phyloP scores from a whole-genome alignment of 495 filamentous ascomycete genomes.

The Podospora fimiseda region DNA sequence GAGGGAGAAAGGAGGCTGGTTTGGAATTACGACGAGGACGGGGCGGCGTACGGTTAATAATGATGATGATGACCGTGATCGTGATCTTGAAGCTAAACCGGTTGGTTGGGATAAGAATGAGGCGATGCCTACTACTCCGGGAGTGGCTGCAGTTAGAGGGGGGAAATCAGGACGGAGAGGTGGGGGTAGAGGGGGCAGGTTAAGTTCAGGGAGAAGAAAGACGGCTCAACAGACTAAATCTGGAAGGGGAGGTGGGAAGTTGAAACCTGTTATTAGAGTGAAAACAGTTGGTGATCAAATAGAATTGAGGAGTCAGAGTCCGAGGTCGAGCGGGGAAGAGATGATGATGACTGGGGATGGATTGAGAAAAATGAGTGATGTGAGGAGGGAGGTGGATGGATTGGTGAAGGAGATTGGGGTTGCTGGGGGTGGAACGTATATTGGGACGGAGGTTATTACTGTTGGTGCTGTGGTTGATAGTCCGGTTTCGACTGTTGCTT shows the following conservation, averaged over 20 bases:
- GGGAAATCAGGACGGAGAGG: neutral
- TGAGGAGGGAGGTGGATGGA: slow-evolving; percentile 31
- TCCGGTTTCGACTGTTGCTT: too few relatives aligned
- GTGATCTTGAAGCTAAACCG: slow-evolving; percentile 16
- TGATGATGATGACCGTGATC: too few relatives aligned
- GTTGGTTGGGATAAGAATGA: slow-evolving; percentile 16
- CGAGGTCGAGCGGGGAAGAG: slow-evolving; percentile 37
- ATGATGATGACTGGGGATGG: slow-evolving; percentile 40
- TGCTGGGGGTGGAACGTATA: slow-evolving; percentile 19
- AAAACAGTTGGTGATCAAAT: slow-evolving; percentile 22
- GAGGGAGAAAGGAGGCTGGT: slow-evolving; percentile 31
- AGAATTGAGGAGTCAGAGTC: slow-evolving; percentile 34
- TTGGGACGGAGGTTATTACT: slow-evolving; percentile 11
- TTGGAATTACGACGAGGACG: slow-evolving; percentile 21
- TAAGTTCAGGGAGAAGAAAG: neutral
- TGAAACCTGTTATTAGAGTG: slow-evolving; percentile 24
- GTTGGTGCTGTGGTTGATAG: slow-evolving; percentile 1
- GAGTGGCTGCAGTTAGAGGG: neutral
- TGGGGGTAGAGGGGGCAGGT: too few relatives aligned
- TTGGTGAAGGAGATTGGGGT: slow-evolving; percentile 26
- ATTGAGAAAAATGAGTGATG: slow-evolving; percentile 37
- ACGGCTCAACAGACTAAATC: neutral
- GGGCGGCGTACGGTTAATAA: too few relatives aligned
- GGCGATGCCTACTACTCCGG: neutral
- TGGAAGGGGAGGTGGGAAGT: slow-evolving; percentile 7